A percentile compares a stretch with the other conserved stretches of the same genome.
Evolutionary conservation across 1,284 basidiomycete species (phyloP).

Genomic region (Cutaneotrichosporon sp.): DNA sequence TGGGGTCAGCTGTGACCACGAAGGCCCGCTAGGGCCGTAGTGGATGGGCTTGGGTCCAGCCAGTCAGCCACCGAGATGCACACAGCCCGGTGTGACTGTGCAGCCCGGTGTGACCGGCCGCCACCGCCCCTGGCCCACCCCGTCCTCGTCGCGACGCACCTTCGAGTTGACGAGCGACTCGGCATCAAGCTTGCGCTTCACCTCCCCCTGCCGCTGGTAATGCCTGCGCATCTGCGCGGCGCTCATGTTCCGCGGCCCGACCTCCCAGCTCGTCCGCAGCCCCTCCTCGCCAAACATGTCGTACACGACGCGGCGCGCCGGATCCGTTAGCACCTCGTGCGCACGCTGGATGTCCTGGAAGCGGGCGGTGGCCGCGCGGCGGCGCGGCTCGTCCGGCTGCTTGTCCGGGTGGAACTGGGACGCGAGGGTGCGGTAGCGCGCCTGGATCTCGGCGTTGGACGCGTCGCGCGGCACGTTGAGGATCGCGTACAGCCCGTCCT

Average conservation of each 20-base stretch:
- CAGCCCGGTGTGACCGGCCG: too few relatives aligned
- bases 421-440: constrained; percentile 48
- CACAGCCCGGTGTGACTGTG: too few relatives aligned
- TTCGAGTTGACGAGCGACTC: constrained; percentile 58
- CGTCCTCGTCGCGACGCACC: too few relatives aligned
- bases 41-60: too few relatives aligned
- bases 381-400: constrained; percentile 51
- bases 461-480: constrained; percentile 48
- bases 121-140: too few relatives aligned
- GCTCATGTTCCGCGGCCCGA: constrained; percentile 54
- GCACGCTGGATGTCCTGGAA: constrained; percentile 51
- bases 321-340: constrained; percentile 56
- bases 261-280: constrained; percentile 56
- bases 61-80: too few relatives aligned
- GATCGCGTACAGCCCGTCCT: constrained; percentile 40
- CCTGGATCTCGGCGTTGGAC: constrained; percentile 42
- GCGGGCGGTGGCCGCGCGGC: constrained; percentile 38
- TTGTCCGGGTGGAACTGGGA: constrained; percentile 59
- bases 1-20: constrained; percentile 2
- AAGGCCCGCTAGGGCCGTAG: too few relatives aligned
- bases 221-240: constrained; percentile 52
- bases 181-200: constrained; percentile 54
- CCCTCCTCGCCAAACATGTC: constrained; percentile 60
- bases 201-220: constrained; percentile 53
- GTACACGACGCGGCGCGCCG: constrained; percentile 57